Evolutionary conservation across 176 grass and related monocot genomes (phyloP).

Genomic region (Typha latifolia): DNA sequence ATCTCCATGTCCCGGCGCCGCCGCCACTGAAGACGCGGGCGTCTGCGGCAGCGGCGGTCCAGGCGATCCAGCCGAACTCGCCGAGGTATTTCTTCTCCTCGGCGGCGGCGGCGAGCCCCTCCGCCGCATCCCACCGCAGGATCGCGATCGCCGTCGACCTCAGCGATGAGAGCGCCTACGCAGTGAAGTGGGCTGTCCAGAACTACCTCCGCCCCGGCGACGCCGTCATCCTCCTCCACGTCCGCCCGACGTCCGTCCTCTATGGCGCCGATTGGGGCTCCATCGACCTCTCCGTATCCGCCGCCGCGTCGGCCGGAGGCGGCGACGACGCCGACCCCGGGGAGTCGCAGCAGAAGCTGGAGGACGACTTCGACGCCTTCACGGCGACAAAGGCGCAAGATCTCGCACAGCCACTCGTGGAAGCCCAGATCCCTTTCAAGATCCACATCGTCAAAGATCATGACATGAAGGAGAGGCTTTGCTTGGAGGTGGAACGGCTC

Average conservation of each 20-base stretch:
- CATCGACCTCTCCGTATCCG: conserved; percentile 45
- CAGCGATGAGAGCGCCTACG: conserved; percentile 86
- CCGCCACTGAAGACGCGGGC: conserved; percentile 19
- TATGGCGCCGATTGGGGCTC: conserved; percentile 93
- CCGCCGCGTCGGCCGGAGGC: neutral
- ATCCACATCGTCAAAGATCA: conserved; percentile 94
- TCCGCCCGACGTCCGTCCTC: conserved; percentile 64
- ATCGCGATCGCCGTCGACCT: conserved; percentile 90
- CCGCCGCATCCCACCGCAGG: conserved; percentile 46
- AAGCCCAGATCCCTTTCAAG: conserved; percentile 72
- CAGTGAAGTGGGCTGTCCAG: conserved; percentile 80
- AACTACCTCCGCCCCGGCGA: conserved; percentile 93
- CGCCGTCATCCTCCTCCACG: conserved; percentile 81
- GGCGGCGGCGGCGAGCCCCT: conserved; percentile 17
- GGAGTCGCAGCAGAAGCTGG: conserved; percentile 49
- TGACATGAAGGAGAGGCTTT: conserved; percentile 97
- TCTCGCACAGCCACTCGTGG: conserved; percentile 71
- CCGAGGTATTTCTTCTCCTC: conserved; percentile 56
- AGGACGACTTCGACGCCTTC: conserved; percentile 86
- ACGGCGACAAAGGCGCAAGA: conserved; percentile 71
- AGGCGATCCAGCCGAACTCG: conserved; percentile 43
- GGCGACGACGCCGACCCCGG: conserved; percentile 6
- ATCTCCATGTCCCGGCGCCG: neutral
- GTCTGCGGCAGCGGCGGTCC: conserved; percentile 15
- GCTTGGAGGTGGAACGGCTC: conserved; percentile 76